Evolutionary conservation across 2,329 filamentous ascomycete genomes (phyloP), one percentile per base, ranked within the genome.

Genomic region (Fusarium sp.): DNA sequence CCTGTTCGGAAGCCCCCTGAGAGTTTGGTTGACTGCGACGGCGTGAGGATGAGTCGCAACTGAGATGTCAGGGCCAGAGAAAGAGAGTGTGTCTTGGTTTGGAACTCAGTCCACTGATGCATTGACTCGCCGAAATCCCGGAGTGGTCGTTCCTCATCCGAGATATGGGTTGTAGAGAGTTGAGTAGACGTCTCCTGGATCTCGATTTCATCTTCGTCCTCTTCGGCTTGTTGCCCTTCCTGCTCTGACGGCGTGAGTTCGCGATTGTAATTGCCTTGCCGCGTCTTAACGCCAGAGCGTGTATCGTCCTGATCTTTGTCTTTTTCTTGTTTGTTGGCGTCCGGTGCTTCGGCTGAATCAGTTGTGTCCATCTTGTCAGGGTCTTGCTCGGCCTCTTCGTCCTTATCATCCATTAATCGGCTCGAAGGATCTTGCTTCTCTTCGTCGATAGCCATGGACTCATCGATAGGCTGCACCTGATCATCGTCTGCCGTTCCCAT

Each of bases 1-100:
- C 96, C 96, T 0, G 96, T 99, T 73, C 96, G 93, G 88, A 97
- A 98, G 73, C 97, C 94, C 44, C 96, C 96, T 2, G 95, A 95
- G 67, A 99, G 92, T 78, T 98, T 99, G 39, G 96, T 98, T 1
- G 95, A 95, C 56, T 97, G 91, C 0, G 95, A 98, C 0, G 97
- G 96, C 0, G 94, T 94, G 40, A 99, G 91, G 75, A 99, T 98
- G 13, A 99, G 90, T 28, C 96, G 94, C 16, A 99, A 91, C 77
- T 98, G 96, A 70, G 97, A 96, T 1, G 95, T 97, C 13, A 99
- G 86, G 2, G 94, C 91, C 60, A 97, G 89, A 0, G 96, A 97
- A 60, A 98, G 91, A 50, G 92, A 88, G 70, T 96, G 94, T 0
- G 96, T 98, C 59, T 91, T 89, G 65, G 88, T 87, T 81, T 98